A percentile compares a stretch with the other conserved stretches of the same genome.
phyloP scores from a whole-genome alignment of 179 eudicot genomes.

The Vitellaria paradoxa region DNA sequence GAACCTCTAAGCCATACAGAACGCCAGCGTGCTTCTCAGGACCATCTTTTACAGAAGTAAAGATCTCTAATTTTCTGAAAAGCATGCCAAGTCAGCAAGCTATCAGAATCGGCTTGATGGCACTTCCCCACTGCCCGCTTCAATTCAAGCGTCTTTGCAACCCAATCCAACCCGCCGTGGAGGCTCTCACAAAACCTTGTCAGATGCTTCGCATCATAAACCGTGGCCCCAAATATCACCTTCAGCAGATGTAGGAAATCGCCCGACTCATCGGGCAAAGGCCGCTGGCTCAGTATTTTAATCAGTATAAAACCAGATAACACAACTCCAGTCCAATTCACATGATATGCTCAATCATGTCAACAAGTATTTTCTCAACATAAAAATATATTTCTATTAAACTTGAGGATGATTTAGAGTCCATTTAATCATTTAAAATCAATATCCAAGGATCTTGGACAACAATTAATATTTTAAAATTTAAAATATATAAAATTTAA shows the following conservation, averaged over 20 bases:
- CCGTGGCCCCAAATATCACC: constrained; percentile 48
- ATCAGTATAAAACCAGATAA: too few species aligned
- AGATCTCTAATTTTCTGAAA: constrained; percentile 41
- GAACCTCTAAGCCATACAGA: constrained; percentile 16
- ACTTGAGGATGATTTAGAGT: too few species aligned
- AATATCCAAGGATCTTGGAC: too few species aligned
- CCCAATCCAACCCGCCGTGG: constrained; percentile 67
- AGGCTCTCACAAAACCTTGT: constrained; percentile 49
- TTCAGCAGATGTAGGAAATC: constrained; percentile 33
- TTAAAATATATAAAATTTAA: too few species aligned
- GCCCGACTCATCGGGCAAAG: constrained; percentile 35
- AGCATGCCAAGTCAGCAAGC: constrained; percentile 63
- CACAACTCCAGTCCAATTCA: too few species aligned
- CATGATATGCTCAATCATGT: too few species aligned
- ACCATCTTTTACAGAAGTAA: constrained; percentile 13
- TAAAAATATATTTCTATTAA: too few species aligned
- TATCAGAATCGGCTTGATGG: constrained; percentile 88
- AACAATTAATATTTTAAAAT: too few species aligned
- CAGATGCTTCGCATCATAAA: constrained; percentile 70
- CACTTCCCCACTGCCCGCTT: constrained; percentile 49
- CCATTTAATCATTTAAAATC: too few species aligned
- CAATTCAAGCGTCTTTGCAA: constrained; percentile 44
- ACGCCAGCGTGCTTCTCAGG: constrained; percentile 15
- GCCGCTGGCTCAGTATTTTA: constrained; percentile 42
- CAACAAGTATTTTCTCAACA: too few species aligned